Evolutionary conservation across 1,284 basidiomycete genomes (phyloP), one percentile per base, ranked within the genome.

Genomic region (Exsudoporus floridanus): DNA sequence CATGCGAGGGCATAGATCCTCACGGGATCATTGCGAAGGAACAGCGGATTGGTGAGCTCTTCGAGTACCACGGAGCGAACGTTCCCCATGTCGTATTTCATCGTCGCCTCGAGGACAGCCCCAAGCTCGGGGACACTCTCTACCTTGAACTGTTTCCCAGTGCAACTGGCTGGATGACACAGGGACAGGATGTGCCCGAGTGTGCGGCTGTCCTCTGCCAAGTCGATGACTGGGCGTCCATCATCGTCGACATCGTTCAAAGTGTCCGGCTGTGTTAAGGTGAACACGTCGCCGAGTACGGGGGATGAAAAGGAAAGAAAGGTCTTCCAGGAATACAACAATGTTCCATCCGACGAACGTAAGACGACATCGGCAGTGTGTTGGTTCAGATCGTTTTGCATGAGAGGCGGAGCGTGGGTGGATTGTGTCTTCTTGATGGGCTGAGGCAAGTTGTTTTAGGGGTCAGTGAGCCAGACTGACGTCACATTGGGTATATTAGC

Each of bases 261-360:
- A 1, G 31, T 12, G 4, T 42, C 33, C 0, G 59, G 54, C 23
- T 64, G 59, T 8, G 61, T 56, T 13, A 69, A 34, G 6, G 56
- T 41, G 49, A 71, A 65, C 65, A 69, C 66, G 37, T 40, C 54
- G 9, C 55, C 53, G 51, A 72, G 71, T 3, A 73, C 48, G 0
- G 66, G 62, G 10, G 63, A 72, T 1, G 59, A 55, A 1, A 68
- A 43, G 13, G 62, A 61, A 13, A 71, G 43, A 2, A 71, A 21
- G 5, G 51, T 35, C 18, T 60, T 65, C 54, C 64, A 63, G 14
- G 66, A 59, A 19, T 59, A 46, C 49, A 71, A 67, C 6, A 58
- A 53, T 1, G 53, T 19, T n/a, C 46, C 40, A 40, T 72, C 66
- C 30, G 63, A 63, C 10, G 61, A 61, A 23, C 64, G 60, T 9